Conservation (phyloP, 345 rosid species). For the Sisymbrium altissimum region DNA sequence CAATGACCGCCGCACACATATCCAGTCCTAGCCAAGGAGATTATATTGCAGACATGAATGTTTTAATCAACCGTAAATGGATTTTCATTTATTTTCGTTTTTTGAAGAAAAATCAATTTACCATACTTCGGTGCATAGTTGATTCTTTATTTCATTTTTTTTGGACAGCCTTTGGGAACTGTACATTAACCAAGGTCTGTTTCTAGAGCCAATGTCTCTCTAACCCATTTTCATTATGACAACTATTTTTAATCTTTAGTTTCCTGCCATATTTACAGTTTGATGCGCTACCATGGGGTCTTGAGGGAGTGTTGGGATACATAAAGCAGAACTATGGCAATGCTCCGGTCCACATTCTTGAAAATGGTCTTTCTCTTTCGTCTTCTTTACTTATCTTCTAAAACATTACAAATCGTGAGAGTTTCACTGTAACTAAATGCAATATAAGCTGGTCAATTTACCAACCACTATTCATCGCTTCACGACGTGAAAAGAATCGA, state of each 20-base stretch:
- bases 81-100: not conserved
- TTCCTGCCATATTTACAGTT: constrained; percentile 10
- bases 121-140: not conserved
- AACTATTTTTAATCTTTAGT: too few relatives aligned
- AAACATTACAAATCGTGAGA: not conserved
- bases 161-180: constrained; percentile 28
- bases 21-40: constrained; percentile 28
- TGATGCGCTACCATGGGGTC: constrained; percentile 32
- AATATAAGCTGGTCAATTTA: too few relatives aligned
- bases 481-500: constrained; percentile 36
- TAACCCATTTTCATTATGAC: too few relatives aligned
- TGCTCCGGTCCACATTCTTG: constrained; percentile 39
- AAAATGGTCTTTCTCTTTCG: constrained; percentile 28
- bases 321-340: constrained; percentile 36
- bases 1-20: constrained; percentile 28
- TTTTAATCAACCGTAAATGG: constrained; percentile 16
- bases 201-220: not conserved
- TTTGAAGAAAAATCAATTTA: not conserved
- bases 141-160: not conserved
- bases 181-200: constrained; percentile 1
- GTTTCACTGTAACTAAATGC: not conserved
- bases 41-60: constrained; percentile 31
- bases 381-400: not conserved
- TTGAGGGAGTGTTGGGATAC: constrained; percentile 31
- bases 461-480: constrained; percentile 26